Evolutionary conservation across 768 basidiomycete genomes (phyloP), one percentile per base, ranked within the genome.

Genomic region (Collybia sordida): DNA sequence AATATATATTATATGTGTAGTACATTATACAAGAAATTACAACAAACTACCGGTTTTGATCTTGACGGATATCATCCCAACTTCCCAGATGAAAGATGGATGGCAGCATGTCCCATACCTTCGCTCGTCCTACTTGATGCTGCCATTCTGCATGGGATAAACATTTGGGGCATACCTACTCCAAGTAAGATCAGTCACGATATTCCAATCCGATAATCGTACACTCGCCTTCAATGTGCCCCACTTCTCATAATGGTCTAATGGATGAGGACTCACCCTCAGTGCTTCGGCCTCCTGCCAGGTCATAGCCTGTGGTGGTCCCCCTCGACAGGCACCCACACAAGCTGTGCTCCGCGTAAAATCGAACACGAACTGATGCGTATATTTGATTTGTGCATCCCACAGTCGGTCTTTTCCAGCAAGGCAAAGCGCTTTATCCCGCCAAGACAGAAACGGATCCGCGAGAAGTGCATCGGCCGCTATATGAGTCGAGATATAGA

Each of bases 401-500:
- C 73, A 75, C 6, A 75, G 50, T 3, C 58, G 55, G 31, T 73
- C 70, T 46, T 69, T 72, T 1, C 73, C 74, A 0, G 72, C 72
- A 0, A 75, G 59, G 42, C 72, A 72, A 1, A 74, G 60, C 0
- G 74, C 68, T 47, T 73, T 75, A 52, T 74, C 71, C 18, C 59
- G 57, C 74, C 74, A 75, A 2, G 71, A 70, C 22, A 75, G 58
- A 5, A 66, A 64, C 1, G 57, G 35, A 48, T 74, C 68, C 5
- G 60, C 53, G 9, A 75, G 56, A 6, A 75, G 61, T 11, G 66
- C 63, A 19, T 71, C 66, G 17, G 63, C 62, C 12, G 55, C 37
- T 28, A 75, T 72, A 40, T 74, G 72, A 0, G 72, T 68, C 41
- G 72, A 74, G 46, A 75, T 71, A 47, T 75, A 75, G 55, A 72